Base-by-base conservation (phyloP, 768 basidiomycete species). In the Exidia glandulosa region DNA sequence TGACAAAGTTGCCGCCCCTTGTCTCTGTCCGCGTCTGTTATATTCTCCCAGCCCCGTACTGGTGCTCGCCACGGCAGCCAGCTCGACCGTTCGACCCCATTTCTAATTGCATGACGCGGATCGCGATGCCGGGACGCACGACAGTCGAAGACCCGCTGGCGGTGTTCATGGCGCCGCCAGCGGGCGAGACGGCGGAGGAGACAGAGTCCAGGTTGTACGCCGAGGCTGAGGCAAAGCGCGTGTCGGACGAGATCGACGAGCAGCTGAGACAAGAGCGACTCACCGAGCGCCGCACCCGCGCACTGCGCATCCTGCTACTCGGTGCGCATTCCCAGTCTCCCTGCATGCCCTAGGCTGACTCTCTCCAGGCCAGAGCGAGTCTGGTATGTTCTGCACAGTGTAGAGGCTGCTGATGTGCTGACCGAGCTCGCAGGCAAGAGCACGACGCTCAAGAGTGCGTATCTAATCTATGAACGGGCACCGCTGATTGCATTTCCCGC, bases 341-440 rank as follows among this genome's bases (percentile, higher is more conserved):
- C n/a, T n/a, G n/a, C n/a, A n/a, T n/a, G n/a, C n/a, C n/a, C n/a
- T n/a, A n/a, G n/a, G n/a, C n/a, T n/a, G n/a, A n/a, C n/a, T n/a
- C n/a, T n/a, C 12, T 25, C n/a, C 30, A 27, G 50, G 50, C 50
- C 50, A 54, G 30, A 54, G 50, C 50, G 50, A 54, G 19, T 54
- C 50, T 29, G 50, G 50, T 54, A 27, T 25, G 50, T 54, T n/a
- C n/a, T n/a, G n/a, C n/a, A n/a, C n/a, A n/a, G n/a, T n/a, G n/a
- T n/a, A n/a, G n/a, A n/a, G n/a, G n/a, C n/a, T n/a, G n/a, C n/a
- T n/a, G n/a, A n/a, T n/a, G n/a, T n/a, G n/a, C n/a, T n/a, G n/a
- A n/a, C n/a, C n/a, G n/a, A n/a, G n/a, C n/a, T n/a, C n/a, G 12
- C 83, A 5, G 85, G 85, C 32, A 86, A 86, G 67, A 84, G 83